Evolutionary conservation across 2,329 filamentous ascomycete genomes (phyloP).

Genomic region (Teratosphaeria gauchensis): DNA sequence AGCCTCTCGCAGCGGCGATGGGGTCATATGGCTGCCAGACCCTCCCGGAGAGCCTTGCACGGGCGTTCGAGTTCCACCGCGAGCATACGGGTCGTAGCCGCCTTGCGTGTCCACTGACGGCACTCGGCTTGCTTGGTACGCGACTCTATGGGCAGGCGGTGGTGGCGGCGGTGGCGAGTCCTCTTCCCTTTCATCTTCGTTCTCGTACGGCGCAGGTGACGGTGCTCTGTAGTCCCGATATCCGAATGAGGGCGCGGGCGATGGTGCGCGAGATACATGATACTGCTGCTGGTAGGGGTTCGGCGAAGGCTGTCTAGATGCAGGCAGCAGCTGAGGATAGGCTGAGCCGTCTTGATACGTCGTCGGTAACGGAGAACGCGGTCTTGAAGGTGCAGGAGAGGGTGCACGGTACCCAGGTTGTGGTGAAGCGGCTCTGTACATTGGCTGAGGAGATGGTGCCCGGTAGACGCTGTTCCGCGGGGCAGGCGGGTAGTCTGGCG

Average conservation of each 20-base stretch:
- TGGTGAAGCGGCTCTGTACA: slow-evolving; percentile 24
- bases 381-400: slow-evolving; percentile 25
- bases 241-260: slow-evolving; percentile 32
- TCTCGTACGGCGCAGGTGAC: slow-evolving; percentile 12
- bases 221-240: slow-evolving; percentile 19
- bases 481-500: slow-evolving; percentile 20
- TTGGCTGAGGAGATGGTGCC: slow-evolving; percentile 20
- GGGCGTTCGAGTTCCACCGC: slow-evolving; percentile 48
- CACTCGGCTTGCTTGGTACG: slow-evolving; percentile 40
- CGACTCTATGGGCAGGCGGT: slow-evolving; percentile 65
- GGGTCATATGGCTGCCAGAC: slow-evolving; percentile 45
- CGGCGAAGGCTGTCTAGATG: slow-evolving; percentile 20
- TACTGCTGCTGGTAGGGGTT: slow-evolving; percentile 16
- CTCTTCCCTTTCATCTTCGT: slow-evolving; percentile 33
- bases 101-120: slow-evolving; percentile 34
- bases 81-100: slow-evolving; percentile 37
- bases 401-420: not conserved
- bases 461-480: slow-evolving; percentile 4
- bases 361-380: slow-evolving; percentile 33
- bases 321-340: slow-evolving; percentile 21
- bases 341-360: slow-evolving; percentile 26
- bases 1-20: slow-evolving; percentile 82
- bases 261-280: slow-evolving; percentile 20
- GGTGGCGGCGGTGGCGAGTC: slow-evolving; percentile 74
- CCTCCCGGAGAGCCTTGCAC: slow-evolving; percentile 58